Evolutionary conservation across 805 yeast species (phyloP).

Genomic region (Candida gorgasii): DNA sequence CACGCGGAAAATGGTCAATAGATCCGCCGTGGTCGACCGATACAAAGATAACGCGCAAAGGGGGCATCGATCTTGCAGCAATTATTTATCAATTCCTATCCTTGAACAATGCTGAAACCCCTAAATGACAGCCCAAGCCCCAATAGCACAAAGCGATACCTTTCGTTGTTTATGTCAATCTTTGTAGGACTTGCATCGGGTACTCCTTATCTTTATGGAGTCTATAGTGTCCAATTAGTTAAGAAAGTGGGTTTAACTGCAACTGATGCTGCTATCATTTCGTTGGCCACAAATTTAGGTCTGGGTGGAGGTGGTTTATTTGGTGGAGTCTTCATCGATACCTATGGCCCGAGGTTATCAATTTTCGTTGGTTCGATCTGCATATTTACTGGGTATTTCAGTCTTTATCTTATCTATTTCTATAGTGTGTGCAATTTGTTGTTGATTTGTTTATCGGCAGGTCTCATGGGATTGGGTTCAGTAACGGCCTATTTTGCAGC

Average conservation of each 20-base stretch:
- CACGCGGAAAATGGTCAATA: neutral
- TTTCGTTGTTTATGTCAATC: slow-evolving; percentile 32
- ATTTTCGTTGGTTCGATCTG: slow-evolving; percentile 55
- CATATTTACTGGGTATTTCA: slow-evolving; percentile 55
- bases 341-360: slow-evolving; percentile 55
- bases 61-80: neutral
- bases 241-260: slow-evolving; percentile 56
- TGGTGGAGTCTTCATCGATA: slow-evolving; percentile 70
- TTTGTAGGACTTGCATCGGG: slow-evolving; percentile 69
- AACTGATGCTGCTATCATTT: slow-evolving; percentile 61
- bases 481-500: slow-evolving; percentile 61
- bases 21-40: too few species aligned
- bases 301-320: slow-evolving; percentile 68
- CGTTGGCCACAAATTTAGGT: slow-evolving; percentile 64
- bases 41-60: neutral
- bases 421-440: slow-evolving; percentile 38
- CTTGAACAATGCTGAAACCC: too few species aligned
- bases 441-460: slow-evolving; percentile 50
- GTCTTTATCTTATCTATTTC: slow-evolving; percentile 49
- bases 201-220: slow-evolving; percentile 72
- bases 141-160: slow-evolving; percentile 14
- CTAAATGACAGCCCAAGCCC: too few species aligned
- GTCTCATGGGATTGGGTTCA: slow-evolving; percentile 62
- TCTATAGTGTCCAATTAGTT: slow-evolving; percentile 73
- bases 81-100: neutral